These are phyloP conservation scores for Phialophora macrospora DNA, from an alignment of 2,329 filamentous ascomycete species.

Conservation along the genomic window DNA sequence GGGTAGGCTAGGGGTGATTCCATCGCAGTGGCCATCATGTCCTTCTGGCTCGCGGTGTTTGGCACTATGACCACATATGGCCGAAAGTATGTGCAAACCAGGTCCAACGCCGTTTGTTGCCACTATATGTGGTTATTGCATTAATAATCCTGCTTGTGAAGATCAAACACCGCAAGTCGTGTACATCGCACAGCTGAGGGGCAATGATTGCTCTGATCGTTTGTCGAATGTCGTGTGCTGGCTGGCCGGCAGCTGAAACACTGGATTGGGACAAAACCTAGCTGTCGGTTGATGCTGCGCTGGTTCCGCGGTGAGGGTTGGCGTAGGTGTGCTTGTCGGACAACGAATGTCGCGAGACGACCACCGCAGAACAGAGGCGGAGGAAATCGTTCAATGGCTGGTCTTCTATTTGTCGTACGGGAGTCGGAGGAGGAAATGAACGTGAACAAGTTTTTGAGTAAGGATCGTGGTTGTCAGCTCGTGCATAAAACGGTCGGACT, in stretches of 20 bases:
- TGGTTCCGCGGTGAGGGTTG: slow-evolving; percentile 6
- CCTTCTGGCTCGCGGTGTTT: slow-evolving; percentile 17
- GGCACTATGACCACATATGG: slow-evolving; percentile 29
- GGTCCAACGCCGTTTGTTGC: slow-evolving; percentile 17
- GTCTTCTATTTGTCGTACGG: slow-evolving; percentile 1
- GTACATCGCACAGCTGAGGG: slow-evolving; percentile 20
- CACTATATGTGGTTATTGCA: slow-evolving; percentile 14
- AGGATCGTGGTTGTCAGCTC: slow-evolving; percentile 31
- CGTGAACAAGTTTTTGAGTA: slow-evolving; percentile 16
- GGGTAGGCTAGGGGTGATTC: slow-evolving; percentile 61
- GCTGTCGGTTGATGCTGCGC: not conserved
- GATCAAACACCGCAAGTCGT: slow-evolving; percentile 16
- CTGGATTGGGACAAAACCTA: slow-evolving; percentile 11
- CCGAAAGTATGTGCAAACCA: slow-evolving; percentile 12
- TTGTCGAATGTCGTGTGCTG: slow-evolving; percentile 22
- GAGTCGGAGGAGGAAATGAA: slow-evolving; percentile 8
- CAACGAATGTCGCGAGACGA: not conserved
- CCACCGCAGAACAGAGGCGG: slow-evolving; percentile 4
- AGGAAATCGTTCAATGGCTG: slow-evolving; percentile 1
- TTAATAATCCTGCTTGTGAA: slow-evolving; percentile 26
- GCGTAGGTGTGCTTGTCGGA: slow-evolving; percentile 2
- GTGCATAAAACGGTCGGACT: slow-evolving; percentile 13
- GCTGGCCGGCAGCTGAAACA: slow-evolving; percentile 28
- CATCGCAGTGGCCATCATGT: slow-evolving; percentile 60
- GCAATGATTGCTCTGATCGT: slow-evolving; percentile 16